A percentile compares a stretch with the other conserved stretches of the same genome.
Conservation (phyloP, 495 filamentous ascomycete genomes). For the Penicillium turbatum region DNA sequence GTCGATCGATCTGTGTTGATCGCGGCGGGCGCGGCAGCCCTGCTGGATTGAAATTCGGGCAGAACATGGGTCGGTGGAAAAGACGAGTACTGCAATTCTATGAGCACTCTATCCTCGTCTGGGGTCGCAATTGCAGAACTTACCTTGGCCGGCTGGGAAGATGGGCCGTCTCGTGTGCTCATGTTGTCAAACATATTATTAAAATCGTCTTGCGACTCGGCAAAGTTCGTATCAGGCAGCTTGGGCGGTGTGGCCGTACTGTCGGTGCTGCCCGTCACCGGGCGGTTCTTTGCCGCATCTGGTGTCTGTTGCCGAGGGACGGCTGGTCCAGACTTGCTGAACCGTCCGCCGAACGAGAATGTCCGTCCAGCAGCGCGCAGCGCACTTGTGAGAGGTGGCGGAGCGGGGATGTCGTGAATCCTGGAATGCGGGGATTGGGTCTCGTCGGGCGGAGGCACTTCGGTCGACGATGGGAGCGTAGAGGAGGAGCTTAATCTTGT, state of each 20-base stretch:
- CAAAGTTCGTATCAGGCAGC: slow-evolving; percentile 56
- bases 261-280: slow-evolving; percentile 53
- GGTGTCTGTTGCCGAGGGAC: slow-evolving; percentile 43
- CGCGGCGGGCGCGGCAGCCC: slow-evolving; percentile 43
- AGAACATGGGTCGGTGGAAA: slow-evolving; percentile 17
- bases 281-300: slow-evolving; percentile 34
- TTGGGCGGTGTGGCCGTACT: slow-evolving; percentile 70
- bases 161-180: slow-evolving; percentile 50
- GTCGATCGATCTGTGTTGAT: slow-evolving; percentile 55
- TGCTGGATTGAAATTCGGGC: slow-evolving; percentile 18
- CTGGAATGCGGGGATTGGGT: slow-evolving; percentile 48
- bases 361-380: slow-evolving; percentile 66
- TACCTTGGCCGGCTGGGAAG: slow-evolving; percentile 25
- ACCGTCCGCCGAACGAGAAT: slow-evolving; percentile 61
- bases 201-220: slow-evolving; percentile 55
- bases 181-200: slow-evolving; percentile 62
- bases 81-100: slow-evolving; percentile 21
- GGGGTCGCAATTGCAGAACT: background rate
- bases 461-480: slow-evolving; percentile 68
- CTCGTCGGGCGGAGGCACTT: slow-evolving; percentile 54
- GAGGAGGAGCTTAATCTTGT: slow-evolving; percentile 67
- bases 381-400: slow-evolving; percentile 44
- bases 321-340: slow-evolving; percentile 36
- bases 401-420: slow-evolving; percentile 53
- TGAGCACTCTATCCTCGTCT: slow-evolving; percentile 15